A percentile compares a stretch with the other conserved stretches of the same genome.
phyloP scores from a whole-genome alignment of 345 rosid genomes.

The Gossypium australe region DNA sequence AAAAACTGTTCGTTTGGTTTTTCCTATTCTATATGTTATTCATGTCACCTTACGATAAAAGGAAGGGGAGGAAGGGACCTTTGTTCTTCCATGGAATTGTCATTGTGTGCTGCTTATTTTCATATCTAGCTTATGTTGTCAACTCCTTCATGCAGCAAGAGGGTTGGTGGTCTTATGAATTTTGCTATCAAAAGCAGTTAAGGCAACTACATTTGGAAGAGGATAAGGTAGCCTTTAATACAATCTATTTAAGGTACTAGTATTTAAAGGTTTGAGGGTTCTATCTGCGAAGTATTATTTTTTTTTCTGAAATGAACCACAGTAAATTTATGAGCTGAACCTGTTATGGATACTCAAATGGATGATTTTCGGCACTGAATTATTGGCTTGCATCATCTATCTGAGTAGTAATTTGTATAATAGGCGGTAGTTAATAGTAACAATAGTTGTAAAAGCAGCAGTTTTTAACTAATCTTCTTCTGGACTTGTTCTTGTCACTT shows the following conservation, averaged over 20 bases:
- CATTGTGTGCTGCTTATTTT: background rate
- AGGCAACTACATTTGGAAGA: constrained; percentile 73
- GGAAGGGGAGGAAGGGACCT: background rate
- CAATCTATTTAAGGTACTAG: background rate
- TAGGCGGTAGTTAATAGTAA: background rate
- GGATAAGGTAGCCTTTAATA: constrained; percentile 42
- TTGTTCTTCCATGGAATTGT: background rate
- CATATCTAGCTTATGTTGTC: background rate
- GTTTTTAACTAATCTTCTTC: background rate
- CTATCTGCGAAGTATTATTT: background rate
- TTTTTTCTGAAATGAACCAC: background rate
- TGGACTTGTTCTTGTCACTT: background rate
- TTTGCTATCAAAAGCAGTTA: constrained; percentile 57
- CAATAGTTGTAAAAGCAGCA: background rate
- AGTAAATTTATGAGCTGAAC: background rate
- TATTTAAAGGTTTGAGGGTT: background rate
- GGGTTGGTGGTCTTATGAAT: constrained; percentile 98
- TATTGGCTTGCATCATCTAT: background rate
- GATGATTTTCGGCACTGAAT: background rate
- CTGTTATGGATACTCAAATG: background rate
- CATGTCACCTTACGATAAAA: background rate
- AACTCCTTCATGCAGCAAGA: constrained; percentile 63
- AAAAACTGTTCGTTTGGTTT: background rate
- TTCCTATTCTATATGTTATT: too few species aligned
- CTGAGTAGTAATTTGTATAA: background rate